Base-by-base conservation (phyloP, 2,329 filamentous ascomycete species). In the Penicillium nordicum region DNA sequence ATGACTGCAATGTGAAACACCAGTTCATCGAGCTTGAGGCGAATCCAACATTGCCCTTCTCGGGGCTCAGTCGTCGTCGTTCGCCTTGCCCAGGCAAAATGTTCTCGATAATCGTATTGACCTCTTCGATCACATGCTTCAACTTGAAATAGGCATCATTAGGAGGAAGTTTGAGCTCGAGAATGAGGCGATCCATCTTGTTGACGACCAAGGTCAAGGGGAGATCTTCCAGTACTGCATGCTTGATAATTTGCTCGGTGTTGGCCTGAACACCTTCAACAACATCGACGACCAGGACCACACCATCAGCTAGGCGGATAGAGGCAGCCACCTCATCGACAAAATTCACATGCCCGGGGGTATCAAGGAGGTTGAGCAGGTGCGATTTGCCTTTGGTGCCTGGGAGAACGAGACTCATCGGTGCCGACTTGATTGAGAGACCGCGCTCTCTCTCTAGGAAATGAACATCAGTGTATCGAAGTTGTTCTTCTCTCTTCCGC, bases 211-310 rank as follows among this genome's bases (percentile, higher is more conserved):
- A 79, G 0, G 91, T 94, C 64, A 99, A 77, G 1, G 94, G 93
- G 5, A 97, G 81, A 66, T 92, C 90, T 72, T 97, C 90, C 29
- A 96, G 80, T 3, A 97, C 88, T 2, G 92, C 92, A 74, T 99
- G 91, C 76, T 91, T 96, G 77, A 99, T 97, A 67, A 96, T 92
- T 72, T 97, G 90, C 76, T 99, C 93, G 0, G 94, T 96, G 73
- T 96, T 96, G 67, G 94, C 84, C 77, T 97, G 94, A n/a, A 99
- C 92, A n/a, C 94, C 94, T 74, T 99, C 94, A 1, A 99, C 90
- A 23, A 97, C 91, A 72, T 99, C 94, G 16, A 99, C 92, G 14
- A 99, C 88, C 47, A 99, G 78, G 50, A 95, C 93, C 25, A 97
- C 86, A 57, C 94, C 94, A 71, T 99, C 94, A 4, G 89, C 92